A percentile compares a stretch with the other conserved stretches of the same genome.
phyloP scores from a whole-genome alignment of 768 basidiomycete species.

The Rhizopogon roseolus region DNA sequence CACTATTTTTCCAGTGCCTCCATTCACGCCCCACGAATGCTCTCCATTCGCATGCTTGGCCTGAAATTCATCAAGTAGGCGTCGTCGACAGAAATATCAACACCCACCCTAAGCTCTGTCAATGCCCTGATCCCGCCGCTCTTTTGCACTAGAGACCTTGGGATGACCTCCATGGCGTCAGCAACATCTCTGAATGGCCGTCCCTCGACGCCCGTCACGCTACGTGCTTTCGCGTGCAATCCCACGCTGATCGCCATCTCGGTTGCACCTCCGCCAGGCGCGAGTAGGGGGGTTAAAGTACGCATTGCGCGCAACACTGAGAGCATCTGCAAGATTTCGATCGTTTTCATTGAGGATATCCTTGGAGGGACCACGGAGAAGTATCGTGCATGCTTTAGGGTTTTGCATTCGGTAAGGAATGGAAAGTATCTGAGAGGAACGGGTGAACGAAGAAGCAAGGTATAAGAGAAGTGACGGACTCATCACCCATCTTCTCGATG shows the following conservation, averaged over 20 bases:
- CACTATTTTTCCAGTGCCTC: slow-evolving; percentile 91
- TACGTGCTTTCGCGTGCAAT: slow-evolving; percentile 72
- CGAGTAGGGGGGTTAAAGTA: slow-evolving; percentile 93
- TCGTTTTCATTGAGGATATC: slow-evolving; percentile 98
- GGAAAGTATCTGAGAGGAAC: slow-evolving; percentile 77
- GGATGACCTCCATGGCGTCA: slow-evolving; percentile 97
- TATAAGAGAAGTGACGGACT: slow-evolving; percentile 37
- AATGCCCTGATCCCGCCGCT: slow-evolving; percentile 89
- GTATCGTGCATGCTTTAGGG: slow-evolving; percentile 97
- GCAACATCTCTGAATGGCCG: slow-evolving; percentile 91
- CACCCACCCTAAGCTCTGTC: slow-evolving; percentile 84
- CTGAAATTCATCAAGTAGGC: slow-evolving; percentile 31
- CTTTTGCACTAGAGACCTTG: slow-evolving; percentile 92
- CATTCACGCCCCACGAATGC: slow-evolving; percentile 90
- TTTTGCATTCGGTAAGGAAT: slow-evolving; percentile 88
- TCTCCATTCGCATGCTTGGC: slow-evolving; percentile 95
- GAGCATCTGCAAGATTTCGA: slow-evolving; percentile 95
- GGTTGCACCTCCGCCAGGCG: slow-evolving; percentile 93
- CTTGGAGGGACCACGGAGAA: slow-evolving; percentile 96
- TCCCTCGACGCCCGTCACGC: slow-evolving; percentile 81
- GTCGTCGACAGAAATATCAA: not conserved
- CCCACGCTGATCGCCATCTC: slow-evolving; percentile 97
- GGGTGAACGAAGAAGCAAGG: not conserved
- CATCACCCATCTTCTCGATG: slow-evolving; percentile 96
- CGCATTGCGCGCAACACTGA: slow-evolving; percentile 95